A percentile compares a stretch with the other conserved stretches of the same genome.
Conservation (phyloP, 2,329 filamentous ascomycete genomes). For the Domatiomyces globalis region DNA sequence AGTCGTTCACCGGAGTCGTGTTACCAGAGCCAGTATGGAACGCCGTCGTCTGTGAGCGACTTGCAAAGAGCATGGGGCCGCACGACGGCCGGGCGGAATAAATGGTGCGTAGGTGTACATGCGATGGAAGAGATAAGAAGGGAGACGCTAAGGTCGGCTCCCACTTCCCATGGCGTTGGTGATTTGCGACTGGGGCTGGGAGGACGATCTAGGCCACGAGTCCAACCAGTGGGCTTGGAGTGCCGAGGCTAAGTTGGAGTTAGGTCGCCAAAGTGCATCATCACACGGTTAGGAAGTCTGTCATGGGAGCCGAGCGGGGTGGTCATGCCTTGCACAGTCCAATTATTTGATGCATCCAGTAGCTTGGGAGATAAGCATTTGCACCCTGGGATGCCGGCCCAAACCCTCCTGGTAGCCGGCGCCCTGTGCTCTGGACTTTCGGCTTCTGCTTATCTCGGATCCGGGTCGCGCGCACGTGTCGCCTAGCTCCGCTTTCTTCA, state of each 20-base stretch:
- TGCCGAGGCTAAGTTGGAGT: background rate
- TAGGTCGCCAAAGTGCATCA: background rate
- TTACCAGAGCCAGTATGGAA: background rate
- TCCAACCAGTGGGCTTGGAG: background rate
- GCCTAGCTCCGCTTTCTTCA: no score
- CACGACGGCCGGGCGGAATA: background rate
- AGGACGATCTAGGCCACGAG: background rate
- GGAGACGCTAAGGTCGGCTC: background rate
- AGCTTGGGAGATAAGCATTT: no score
- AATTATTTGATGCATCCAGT: background rate
- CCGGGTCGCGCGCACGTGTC: no score
- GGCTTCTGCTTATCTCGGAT: no score
- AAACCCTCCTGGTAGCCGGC: no score
- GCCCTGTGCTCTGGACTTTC: no score
- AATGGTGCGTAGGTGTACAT: background rate
- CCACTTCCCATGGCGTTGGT: background rate
- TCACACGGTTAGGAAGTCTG: background rate
- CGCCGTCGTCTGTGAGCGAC: background rate
- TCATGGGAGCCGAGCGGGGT: background rate
- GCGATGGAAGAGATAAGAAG: background rate
- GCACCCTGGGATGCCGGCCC: no score
- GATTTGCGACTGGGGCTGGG: background rate
- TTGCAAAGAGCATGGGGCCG: background rate
- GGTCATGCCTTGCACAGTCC: background rate
- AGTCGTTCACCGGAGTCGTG: background rate